Evolutionary conservation across 495 filamentous ascomycete genomes (phyloP).

Genomic region (Terfezia claveryi): DNA sequence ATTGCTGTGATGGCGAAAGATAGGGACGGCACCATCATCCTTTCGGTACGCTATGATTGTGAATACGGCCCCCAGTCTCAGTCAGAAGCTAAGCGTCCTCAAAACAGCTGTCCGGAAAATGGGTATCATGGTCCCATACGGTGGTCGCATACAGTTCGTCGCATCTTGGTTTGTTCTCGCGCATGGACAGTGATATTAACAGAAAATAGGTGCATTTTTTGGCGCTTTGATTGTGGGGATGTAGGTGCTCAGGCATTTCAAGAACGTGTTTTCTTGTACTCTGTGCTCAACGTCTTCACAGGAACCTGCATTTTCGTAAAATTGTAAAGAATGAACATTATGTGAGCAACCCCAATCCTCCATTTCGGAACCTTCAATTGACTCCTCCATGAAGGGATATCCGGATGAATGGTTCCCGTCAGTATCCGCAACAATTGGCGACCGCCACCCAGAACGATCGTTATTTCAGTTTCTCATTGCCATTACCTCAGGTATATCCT

Average conservation of each 20-base stretch:
- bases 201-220: slow-evolving; percentile 50
- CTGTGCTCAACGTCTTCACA: slow-evolving; percentile 12
- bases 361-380: too few species aligned
- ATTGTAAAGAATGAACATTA: slow-evolving; percentile 96
- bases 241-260: slow-evolving; percentile 14
- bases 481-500: slow-evolving; percentile 54
- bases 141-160: slow-evolving; percentile 48
- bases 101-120: slow-evolving; percentile 59
- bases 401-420: slow-evolving; percentile 98
- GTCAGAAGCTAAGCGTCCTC: background rate
- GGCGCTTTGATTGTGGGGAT: slow-evolving; percentile 72
- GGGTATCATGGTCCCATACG: slow-evolving; percentile 80
- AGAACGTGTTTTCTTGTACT: background rate
- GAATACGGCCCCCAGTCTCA: background rate
- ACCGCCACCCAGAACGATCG: slow-evolving; percentile 89
- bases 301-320: slow-evolving; percentile 70
- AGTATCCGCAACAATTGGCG: slow-evolving; percentile 94
- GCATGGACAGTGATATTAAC: slow-evolving; percentile 2
- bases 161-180: background rate
- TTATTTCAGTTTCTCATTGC: slow-evolving; percentile 95
- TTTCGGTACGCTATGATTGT: slow-evolving; percentile 31
- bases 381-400: slow-evolving; percentile 36
- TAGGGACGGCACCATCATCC: slow-evolving; percentile 73
- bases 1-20: slow-evolving; percentile 46
- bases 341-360: slow-evolving; percentile 22